Conservation (phyloP, 139 green algal genomes). For the Helicosporidium sp. region DNA sequence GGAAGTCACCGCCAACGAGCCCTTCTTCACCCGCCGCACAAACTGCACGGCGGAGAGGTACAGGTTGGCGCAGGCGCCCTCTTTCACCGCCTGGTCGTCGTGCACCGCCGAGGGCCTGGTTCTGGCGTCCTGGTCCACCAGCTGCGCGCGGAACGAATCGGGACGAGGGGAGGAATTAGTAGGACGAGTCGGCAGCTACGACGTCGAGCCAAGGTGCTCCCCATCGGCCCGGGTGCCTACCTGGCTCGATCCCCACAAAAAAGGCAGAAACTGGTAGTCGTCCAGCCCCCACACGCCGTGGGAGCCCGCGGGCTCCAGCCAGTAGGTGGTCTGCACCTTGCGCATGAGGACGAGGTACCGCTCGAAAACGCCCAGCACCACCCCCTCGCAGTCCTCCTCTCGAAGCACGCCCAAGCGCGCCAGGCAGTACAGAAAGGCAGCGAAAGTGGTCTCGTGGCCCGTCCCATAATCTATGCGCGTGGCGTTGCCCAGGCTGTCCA, state of each 20-base stretch:
- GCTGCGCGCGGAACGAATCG: slow-evolving; percentile 23
- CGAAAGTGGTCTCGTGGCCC: slow-evolving; percentile 84
- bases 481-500: slow-evolving; percentile 77
- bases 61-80: slow-evolving; percentile 54
- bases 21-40: slow-evolving; percentile 87
- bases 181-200: no score
- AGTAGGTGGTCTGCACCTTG: slow-evolving; percentile 79
- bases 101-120: slow-evolving; percentile 67
- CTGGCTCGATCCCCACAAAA: slow-evolving; percentile 67
- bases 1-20: slow-evolving; percentile 71
- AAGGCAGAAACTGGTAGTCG: slow-evolving; percentile 96
- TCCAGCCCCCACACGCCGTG: slow-evolving; percentile 95
- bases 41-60: slow-evolving; percentile 70
- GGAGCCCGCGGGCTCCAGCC: slow-evolving; percentile 83
- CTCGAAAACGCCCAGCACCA: slow-evolving; percentile 30
- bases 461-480: slow-evolving; percentile 94
- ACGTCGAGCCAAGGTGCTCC: no score
- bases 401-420: slow-evolving; percentile 51
- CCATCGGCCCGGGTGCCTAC: slow-evolving; percentile 8
- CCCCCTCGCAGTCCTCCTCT: slow-evolving; percentile 10
- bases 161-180: neutral
- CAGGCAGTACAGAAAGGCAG: slow-evolving; percentile 75
- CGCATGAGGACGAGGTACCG: slow-evolving; percentile 84
- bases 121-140: slow-evolving; percentile 51
- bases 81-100: slow-evolving; percentile 43